A percentile compares a stretch with the other conserved stretches of the same genome.
phyloP scores from a whole-genome alignment of 305 asterid species.

The Ilex paraguariensis region DNA sequence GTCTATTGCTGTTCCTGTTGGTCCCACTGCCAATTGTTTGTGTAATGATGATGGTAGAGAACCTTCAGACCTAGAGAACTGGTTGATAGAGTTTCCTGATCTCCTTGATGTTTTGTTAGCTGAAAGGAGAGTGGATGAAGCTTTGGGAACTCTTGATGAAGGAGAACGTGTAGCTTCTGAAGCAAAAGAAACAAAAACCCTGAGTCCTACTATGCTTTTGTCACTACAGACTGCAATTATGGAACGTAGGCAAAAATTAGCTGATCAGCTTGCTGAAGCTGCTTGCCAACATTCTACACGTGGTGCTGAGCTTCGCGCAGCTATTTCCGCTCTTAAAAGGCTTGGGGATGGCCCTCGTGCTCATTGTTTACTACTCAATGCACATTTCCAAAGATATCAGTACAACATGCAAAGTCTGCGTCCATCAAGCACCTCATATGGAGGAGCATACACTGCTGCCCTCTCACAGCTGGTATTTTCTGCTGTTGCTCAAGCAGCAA shows the following conservation, averaged over 20 bases:
- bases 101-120: constrained; percentile 89
- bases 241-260: constrained; percentile 78
- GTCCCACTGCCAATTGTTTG: constrained; percentile 36
- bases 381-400: constrained; percentile 90
- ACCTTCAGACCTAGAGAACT: constrained; percentile 71
- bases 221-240: constrained; percentile 62
- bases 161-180: constrained; percentile 72
- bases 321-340: constrained; percentile 83
- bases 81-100: constrained; percentile 86
- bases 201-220: constrained; percentile 41
- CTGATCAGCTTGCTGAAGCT: constrained; percentile 95
- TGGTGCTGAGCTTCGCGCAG: constrained; percentile 93
- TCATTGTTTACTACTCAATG: constrained; percentile 81
- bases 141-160: constrained; percentile 81
- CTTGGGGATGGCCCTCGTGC: constrained; percentile 99
- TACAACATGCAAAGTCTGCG: constrained; percentile 92
- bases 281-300: constrained; percentile 97
- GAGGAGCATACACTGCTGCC: constrained; percentile 97
- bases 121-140: constrained; percentile 96
- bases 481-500: constrained; percentile 93
- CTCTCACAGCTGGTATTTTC: constrained; percentile 95
- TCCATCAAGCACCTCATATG: constrained; percentile 94
- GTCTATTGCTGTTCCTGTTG: constrained; percentile 44
- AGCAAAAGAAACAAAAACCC: constrained; percentile 59
- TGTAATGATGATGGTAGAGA: constrained; percentile 51